Base-by-base conservation (phyloP, 2,329 filamentous ascomycete genomes). In the Penicillium psychrosexuale region DNA sequence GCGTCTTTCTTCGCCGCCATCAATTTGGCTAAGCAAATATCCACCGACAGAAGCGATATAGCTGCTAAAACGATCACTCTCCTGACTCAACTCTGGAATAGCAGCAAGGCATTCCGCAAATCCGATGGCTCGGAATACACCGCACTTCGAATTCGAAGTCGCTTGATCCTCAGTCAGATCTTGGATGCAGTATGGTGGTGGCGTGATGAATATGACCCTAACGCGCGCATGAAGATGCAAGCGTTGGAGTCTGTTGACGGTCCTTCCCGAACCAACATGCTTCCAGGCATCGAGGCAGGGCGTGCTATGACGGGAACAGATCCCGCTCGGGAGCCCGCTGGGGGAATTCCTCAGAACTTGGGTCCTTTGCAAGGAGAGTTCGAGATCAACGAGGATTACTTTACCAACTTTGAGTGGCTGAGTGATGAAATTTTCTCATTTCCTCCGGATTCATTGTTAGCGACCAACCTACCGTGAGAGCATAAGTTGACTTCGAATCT, bases 131-230 rank as follows among this genome's bases (percentile, higher is more conserved):
- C 64, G 2, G 69, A 72, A 45, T 69, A 67, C 17, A 63, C 67
- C 0, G 58, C 64, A 1, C 62, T 77, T n/a, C 64, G 74, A 5
- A 73, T 77, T 30, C 69, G 75, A 12, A 73, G 72, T 51, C 72
- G 75, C 11, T 58, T 77, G 12, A 66, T 66, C 0, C 62, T 74
- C 7, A 72, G 73, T 51, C 65, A 68, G 8, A 63, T 76, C 5
- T 59, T 76, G 17, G 75, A 77, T 58, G 60, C 68, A 11, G 65
- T 75, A 22, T 75, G 73, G 66, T 77, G 75, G 75, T 77, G 73
- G 73, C 68, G 74, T 7, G 75, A 77, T 44, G 75, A 77, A 49
- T 73, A 69, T 49, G 73, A 72, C 36, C 59, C 63, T 5, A 61
- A 64, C 8, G 50, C 62, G n/a, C 62, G 66, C 42, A 30, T 48